A percentile compares a stretch with the other conserved stretches of the same genome.
These are phyloP conservation scores for Chernovozyma aurita DNA, from an alignment of 1,139 yeast species.

Conservation along the genomic window DNA sequence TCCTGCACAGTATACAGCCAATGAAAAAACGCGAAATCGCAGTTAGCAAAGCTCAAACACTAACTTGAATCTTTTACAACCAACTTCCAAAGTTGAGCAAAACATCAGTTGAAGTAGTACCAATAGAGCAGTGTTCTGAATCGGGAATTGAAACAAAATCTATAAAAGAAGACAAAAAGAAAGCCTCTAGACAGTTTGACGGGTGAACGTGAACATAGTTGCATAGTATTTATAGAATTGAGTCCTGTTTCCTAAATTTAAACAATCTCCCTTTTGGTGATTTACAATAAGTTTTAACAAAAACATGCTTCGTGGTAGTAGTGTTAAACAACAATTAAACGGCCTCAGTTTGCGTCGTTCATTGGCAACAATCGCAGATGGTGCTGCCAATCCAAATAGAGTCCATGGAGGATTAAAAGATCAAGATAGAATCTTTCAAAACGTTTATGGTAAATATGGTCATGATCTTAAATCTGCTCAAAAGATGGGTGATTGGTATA, in stretches of 20 bases:
- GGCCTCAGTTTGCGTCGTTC: slow-evolving; percentile 19
- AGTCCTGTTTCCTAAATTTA: no score
- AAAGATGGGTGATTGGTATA: slow-evolving; percentile 87
- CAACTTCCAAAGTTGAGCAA: neutral
- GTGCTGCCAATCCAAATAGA: slow-evolving; percentile 51
- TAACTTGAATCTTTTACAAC: neutral
- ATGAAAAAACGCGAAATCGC: slow-evolving; percentile 4
- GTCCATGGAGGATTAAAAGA: slow-evolving; percentile 74
- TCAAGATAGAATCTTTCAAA: slow-evolving; percentile 83
- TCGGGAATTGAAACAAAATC: neutral
- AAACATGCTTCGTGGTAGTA: slow-evolving; percentile 6
- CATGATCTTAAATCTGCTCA: slow-evolving; percentile 68
- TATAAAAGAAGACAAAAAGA: neutral
- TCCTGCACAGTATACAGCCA: slow-evolving; percentile 3
- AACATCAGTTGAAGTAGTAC: neutral
- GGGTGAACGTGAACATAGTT: no score
- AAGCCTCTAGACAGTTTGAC: neutral
- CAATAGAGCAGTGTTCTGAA: neutral
- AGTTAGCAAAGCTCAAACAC: slow-evolving; percentile 3
- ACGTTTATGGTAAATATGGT: slow-evolving; percentile 71
- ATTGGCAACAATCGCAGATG: slow-evolving; percentile 43
- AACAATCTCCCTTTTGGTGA: neutral
- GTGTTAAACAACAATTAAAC: neutral
- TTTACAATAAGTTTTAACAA: neutral
- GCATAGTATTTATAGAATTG: no score